Evolutionary conservation across 352 stramenopile genomes (phyloP), one percentile per base, ranked within the genome.

Genomic region (Elongisporangium undulatum): DNA sequence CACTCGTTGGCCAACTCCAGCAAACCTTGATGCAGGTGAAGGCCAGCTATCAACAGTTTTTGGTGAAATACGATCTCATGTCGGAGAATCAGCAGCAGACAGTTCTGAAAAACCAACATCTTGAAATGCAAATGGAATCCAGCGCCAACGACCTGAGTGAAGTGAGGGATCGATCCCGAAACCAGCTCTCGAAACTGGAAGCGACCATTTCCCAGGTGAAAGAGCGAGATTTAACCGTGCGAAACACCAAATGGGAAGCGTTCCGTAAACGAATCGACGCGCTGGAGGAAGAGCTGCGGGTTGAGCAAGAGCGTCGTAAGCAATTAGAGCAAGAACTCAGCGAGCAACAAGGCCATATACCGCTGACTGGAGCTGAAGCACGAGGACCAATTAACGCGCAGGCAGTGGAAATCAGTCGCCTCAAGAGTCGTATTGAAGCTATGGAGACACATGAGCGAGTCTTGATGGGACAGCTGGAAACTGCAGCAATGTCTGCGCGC

Each of bases 11-110:
- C 1, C 71, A 83, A 55, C 69, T 98, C 13, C 94, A 98, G 64
- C 79, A 92, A 26, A 82, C 97, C 62, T 68, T 98, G 16, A 79
- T 94, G 62, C 76, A 92, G n/a, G 85, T 96, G n/a, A 96, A 91
- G 59, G 49, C 69, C 4, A 87, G 75, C 15, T 95, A 92, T 65
- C 85, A 95, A 61, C 77, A 89, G n/a, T 93, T 91, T n/a, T 38
- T 84, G 0, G 51, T 74, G 26, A 83, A 88, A 29, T 91, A 92
- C 58, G 81, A 94, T 12, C 50, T 75, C 10, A 65, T 78, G 5
- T 62, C 75, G 0, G 74, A 82, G 34, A 61, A 65, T 21, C 72
- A 91, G 34, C 81, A 90, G 55, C 77, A 82, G 34, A 66, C 69
- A 10, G 59, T 71, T 15, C 59, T 92, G n/a, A 67, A 75, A 39